Evolutionary conservation across 2,329 filamentous ascomycete species (phyloP).

Genomic region (Dichotomopilus funicola): DNA sequence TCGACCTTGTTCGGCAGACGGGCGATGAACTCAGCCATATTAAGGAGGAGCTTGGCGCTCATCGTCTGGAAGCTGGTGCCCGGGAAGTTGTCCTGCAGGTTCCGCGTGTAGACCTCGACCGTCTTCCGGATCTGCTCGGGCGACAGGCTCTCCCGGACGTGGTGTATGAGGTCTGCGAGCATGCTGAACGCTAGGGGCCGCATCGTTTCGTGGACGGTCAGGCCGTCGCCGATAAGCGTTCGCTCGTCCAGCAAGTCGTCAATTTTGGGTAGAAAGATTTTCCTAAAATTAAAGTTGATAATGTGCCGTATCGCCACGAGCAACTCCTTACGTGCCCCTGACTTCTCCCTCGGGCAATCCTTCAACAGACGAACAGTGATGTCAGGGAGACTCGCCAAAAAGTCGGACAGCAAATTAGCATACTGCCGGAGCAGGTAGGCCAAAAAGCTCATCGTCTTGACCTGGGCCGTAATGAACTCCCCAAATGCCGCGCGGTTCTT

Average conservation of each 20-base stretch:
- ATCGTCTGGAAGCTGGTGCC: conserved; percentile 99
- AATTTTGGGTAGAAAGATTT: conserved; percentile 90
- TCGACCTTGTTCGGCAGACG: conserved; percentile 90
- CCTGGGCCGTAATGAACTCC: conserved; percentile 95
- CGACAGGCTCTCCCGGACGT: conserved; percentile 81
- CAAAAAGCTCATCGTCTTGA: conserved; percentile 98
- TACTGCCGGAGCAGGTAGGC: conserved; percentile 89
- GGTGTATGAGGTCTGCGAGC: conserved; percentile 95
- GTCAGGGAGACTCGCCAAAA: conserved; percentile 74
- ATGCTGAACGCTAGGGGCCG: conserved; percentile 94
- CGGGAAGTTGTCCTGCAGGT: conserved; percentile 89
- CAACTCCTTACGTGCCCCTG: conserved; percentile 86
- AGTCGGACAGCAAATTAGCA: conserved; percentile 78
- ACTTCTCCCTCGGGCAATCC: conserved; percentile 92
- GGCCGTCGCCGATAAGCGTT: conserved; percentile 87
- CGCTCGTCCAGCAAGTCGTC: conserved; percentile 91
- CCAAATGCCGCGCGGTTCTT: conserved; percentile 91
- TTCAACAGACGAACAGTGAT: conserved; percentile 87
- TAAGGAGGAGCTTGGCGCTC: conserved; percentile 93
- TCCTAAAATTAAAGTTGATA: conserved; percentile 97
- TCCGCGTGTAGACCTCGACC: conserved; percentile 94
- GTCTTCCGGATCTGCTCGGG: conserved; percentile 92
- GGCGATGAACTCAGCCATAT: conserved; percentile 97
- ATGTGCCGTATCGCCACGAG: conserved; percentile 96
- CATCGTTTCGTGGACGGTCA: conserved; percentile 97